Conservation (phyloP, 2,329 filamentous ascomycete species). For the Dothideomycetes sp. region DNA sequence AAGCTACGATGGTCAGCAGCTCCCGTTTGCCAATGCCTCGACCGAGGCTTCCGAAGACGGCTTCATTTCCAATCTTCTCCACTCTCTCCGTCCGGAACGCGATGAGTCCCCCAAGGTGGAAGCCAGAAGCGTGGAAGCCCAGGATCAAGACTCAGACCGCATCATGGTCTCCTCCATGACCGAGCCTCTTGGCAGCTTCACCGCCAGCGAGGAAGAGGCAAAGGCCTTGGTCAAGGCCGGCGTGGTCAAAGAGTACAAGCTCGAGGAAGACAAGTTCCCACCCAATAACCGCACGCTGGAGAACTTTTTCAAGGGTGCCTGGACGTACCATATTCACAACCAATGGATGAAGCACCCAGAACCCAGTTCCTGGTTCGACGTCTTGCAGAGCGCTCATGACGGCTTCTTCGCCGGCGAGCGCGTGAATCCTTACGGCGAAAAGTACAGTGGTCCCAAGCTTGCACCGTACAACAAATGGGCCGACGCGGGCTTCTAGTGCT, state of each 20-base stretch:
- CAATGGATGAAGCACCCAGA: conserved; percentile 48
- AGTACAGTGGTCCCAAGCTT: conserved; percentile 38
- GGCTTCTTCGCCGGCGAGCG: conserved; percentile 41
- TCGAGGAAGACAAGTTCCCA: conserved; percentile 41
- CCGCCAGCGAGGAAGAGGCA: conserved; percentile 28
- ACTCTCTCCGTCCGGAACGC: no score
- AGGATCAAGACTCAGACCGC: conserved; percentile 1
- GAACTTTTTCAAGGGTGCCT: conserved; percentile 46
- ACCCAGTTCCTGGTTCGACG: conserved; percentile 44
- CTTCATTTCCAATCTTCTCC: neutral
- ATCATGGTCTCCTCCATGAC: conserved; percentile 9
- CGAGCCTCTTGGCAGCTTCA: conserved; percentile 24
- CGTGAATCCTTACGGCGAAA: conserved; percentile 43
- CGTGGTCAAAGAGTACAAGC: conserved; percentile 32
- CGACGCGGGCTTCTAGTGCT: conserved; percentile 17
- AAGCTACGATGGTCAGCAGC: conserved; percentile 35
- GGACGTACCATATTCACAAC: conserved; percentile 49
- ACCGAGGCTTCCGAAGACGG: neutral
- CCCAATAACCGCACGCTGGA: conserved; percentile 45
- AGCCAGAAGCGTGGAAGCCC: conserved; percentile 1
- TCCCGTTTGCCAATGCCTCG: conserved; percentile 20
- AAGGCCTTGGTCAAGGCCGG: conserved; percentile 28
- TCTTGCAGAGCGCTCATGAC: conserved; percentile 43
- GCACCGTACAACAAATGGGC: conserved; percentile 40
- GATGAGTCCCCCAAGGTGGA: no score